Evolutionary conservation across 768 basidiomycete genomes (phyloP).

Genomic region (Mycena maculata): DNA sequence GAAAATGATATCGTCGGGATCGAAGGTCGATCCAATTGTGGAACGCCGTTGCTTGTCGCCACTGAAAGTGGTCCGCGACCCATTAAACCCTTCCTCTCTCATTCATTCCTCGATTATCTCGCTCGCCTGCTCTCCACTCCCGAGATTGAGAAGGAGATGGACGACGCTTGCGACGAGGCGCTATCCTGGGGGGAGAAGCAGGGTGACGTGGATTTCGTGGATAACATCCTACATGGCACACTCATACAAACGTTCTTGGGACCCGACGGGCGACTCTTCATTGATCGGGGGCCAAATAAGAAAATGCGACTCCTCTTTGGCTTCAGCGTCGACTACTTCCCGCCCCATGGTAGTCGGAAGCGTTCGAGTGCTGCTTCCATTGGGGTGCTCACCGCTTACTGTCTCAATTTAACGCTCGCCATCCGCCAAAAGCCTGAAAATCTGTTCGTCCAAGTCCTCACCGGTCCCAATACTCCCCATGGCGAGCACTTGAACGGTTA

Average conservation of each 20-base stretch:
- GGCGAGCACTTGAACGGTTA: constrained; percentile 39
- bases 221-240: too few relatives aligned
- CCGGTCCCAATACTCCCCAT: constrained; percentile 38
- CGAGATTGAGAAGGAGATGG: constrained; percentile 7
- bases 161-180: not conserved
- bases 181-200: too few relatives aligned
- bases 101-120: constrained; percentile 18
- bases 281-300: not conserved
- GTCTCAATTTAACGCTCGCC: constrained; percentile 40
- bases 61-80: not conserved
- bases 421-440: constrained; percentile 43
- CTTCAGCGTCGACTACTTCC: constrained; percentile 43
- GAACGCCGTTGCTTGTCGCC: constrained; percentile 1
- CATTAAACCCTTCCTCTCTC: constrained; percentile 8
- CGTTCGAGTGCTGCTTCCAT: constrained; percentile 31
- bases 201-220: too few relatives aligned
- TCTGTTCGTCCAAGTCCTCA: constrained; percentile 40
- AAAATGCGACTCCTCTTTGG: constrained; percentile 31
- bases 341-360: constrained; percentile 34
- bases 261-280: too few relatives aligned
- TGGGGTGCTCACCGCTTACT: constrained; percentile 41
- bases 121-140: constrained; percentile 25
- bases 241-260: too few relatives aligned
- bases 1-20: constrained; percentile 10
- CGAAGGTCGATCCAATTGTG: constrained; percentile 2